These are phyloP conservation scores for Phytopythium cucurbitacearum DNA, from an alignment of 352 stramenopile genomes.

Conservation along the genomic window DNA sequence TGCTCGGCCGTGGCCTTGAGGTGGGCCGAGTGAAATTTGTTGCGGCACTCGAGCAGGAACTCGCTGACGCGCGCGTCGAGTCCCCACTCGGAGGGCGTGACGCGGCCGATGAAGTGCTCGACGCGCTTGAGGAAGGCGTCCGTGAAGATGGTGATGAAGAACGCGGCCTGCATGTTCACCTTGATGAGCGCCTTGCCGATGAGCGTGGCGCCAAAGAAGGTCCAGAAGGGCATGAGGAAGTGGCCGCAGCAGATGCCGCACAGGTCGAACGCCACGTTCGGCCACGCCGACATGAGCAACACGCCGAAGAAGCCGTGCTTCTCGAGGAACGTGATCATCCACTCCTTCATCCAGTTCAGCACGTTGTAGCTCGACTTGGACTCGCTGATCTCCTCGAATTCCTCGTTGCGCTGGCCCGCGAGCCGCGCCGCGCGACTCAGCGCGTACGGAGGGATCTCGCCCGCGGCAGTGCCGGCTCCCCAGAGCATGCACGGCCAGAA, in stretches of 20 bases:
- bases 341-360: conserved; percentile 90
- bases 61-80: conserved; percentile 80
- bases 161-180: conserved; percentile 86
- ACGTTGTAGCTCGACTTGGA: conserved; percentile 84
- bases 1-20: conserved; percentile 55
- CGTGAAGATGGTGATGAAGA: conserved; percentile 91
- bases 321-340: conserved; percentile 91
- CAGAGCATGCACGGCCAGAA: conserved; percentile 89
- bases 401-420: conserved; percentile 82
- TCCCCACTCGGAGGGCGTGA: conserved; percentile 69
- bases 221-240: conserved; percentile 94
- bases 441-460: conserved; percentile 93
- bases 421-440: conserved; percentile 85
- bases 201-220: conserved; percentile 92
- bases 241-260: conserved; percentile 94
- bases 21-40: conserved; percentile 84
- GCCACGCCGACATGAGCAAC: conserved; percentile 92
- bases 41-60: conserved; percentile 80
- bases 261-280: conserved; percentile 94
- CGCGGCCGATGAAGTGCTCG: conserved; percentile 75
- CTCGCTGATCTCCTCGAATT: conserved; percentile 87
- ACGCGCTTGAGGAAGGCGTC: conserved; percentile 81
- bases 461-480: conserved; percentile 90
- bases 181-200: conserved; percentile 93
- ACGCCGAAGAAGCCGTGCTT: conserved; percentile 92